These are phyloP conservation scores for Penicillium sp. DNA, from an alignment of 2,329 filamentous ascomycete genomes.

Conservation along the genomic window DNA sequence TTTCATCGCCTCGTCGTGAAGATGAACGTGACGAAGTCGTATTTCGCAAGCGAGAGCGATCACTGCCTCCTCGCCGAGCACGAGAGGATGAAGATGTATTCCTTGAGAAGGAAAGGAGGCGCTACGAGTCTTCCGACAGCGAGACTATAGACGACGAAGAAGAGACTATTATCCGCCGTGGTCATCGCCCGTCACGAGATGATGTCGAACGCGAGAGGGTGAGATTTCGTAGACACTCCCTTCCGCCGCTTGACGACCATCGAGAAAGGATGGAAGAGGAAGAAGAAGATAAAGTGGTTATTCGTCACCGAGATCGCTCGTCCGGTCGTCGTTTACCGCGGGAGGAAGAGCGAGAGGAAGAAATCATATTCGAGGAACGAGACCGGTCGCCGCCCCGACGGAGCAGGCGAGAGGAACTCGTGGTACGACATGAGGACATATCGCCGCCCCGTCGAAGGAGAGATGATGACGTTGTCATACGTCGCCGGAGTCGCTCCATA, in stretches of 20 bases:
- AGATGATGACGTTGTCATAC: conserved; percentile 9
- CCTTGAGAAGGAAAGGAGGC: conserved; percentile 13
- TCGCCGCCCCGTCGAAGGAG: conserved; percentile 1
- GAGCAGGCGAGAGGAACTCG: conserved; percentile 10
- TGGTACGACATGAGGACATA: conserved; percentile 6
- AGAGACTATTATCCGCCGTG: conserved; percentile 2
- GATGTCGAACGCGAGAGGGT: conserved; percentile 1
- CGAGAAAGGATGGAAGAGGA: conserved; percentile 1
- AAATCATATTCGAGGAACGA: conserved; percentile 8
- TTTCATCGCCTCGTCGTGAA: conserved; percentile 12
- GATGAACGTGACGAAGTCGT: conserved; percentile 31
- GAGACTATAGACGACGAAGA: conserved; percentile 1
- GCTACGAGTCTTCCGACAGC: conserved; percentile 12
- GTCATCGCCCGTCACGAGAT: not conserved
- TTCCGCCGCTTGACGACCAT: conserved; percentile 9
- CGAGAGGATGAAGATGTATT: conserved; percentile 3
- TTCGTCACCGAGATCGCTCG: conserved; percentile 7
- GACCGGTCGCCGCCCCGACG: not conserved
- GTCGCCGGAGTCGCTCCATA: conserved; percentile 13
- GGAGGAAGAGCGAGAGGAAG: conserved; percentile 7
- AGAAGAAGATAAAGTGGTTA: conserved; percentile 9
- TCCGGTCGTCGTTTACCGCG: not conserved
- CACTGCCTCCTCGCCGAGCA: conserved; percentile 8
- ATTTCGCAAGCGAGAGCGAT: conserved; percentile 28
- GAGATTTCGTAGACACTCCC: conserved; percentile 4